Percentiles rank a stretch among this genome's conserved stretches.
Evolutionary conservation across 805 yeast genomes (phyloP).

Genomic region (Candida koratica): DNA sequence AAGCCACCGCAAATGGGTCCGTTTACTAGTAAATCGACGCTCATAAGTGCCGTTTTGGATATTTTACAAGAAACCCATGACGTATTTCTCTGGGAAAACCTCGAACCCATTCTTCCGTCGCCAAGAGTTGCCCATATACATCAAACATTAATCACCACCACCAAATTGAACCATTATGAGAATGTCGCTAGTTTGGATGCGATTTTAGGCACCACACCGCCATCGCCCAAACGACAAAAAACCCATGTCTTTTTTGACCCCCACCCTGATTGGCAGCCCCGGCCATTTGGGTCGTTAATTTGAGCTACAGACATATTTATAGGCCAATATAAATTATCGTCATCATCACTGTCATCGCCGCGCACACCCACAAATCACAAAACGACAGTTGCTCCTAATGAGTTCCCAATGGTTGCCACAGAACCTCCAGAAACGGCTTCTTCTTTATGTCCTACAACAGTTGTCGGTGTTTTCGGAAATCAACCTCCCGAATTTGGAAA

Average conservation of each 20-base stretch:
- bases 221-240: constrained; percentile 5
- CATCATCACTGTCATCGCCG: no score
- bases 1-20: constrained; percentile 1
- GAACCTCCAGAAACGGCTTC: constrained; percentile 75
- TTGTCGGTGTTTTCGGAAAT: constrained; percentile 77
- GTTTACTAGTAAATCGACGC: neutral
- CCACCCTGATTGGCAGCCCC: constrained; percentile 12
- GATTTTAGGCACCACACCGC: constrained; percentile 2
- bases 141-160: neutral
- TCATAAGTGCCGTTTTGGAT: neutral
- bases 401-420: constrained; percentile 14
- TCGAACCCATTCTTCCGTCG: neutral
- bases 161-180: constrained; percentile 8
- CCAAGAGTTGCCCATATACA: neutral
- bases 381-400: no score
- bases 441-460: constrained; percentile 76
- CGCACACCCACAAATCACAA: no score
- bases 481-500: constrained; percentile 74
- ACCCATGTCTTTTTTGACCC: constrained; percentile 7
- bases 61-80: neutral
- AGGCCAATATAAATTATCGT: no score
- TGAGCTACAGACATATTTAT: no score
- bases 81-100: neutral
- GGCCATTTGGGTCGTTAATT: constrained; percentile 13
- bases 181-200: constrained; percentile 12